These are phyloP conservation scores for Ophioceras dolichostomum DNA, from an alignment of 2,329 filamentous ascomycete species.

Conservation along the genomic window DNA sequence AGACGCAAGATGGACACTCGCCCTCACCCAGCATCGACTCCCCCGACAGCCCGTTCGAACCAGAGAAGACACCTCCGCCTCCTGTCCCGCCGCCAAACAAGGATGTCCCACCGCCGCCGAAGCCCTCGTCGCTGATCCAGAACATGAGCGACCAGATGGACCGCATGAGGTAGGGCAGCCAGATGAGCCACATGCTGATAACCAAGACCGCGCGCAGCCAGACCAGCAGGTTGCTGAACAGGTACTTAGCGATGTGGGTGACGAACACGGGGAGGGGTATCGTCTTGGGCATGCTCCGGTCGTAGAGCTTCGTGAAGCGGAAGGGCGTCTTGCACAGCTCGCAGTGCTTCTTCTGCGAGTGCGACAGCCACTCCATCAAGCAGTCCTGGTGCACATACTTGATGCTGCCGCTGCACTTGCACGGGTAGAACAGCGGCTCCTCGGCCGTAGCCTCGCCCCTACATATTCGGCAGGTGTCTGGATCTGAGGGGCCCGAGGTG, in stretches of 20 bases:
- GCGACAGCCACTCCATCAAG: conserved; percentile 96
- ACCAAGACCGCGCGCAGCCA: conserved; percentile 75
- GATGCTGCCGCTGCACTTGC: conserved; percentile 98
- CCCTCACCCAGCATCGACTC: conserved; percentile 9
- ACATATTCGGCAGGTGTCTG: conserved; percentile 94
- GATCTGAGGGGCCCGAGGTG: conserved; percentile 24
- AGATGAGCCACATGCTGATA: conserved; percentile 73
- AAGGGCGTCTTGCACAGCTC: conserved; percentile 98
- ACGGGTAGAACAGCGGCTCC: conserved; percentile 91
- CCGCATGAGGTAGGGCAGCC: conserved; percentile 83
- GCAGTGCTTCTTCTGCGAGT: conserved; percentile 99
- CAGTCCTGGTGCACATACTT: conserved; percentile 98
- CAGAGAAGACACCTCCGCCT: background rate
- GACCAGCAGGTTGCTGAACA: conserved; percentile 56
- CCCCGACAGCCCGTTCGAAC: background rate
- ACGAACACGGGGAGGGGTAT: conserved; percentile 74
- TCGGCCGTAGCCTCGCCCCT: conserved; percentile 71
- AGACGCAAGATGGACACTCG: conserved; percentile 16
- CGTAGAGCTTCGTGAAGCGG: conserved; percentile 95
- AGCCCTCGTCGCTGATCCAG: conserved; percentile 77
- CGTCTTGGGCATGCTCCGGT: conserved; percentile 79
- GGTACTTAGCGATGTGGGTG: conserved; percentile 63
- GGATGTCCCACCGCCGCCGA: conserved; percentile 19
- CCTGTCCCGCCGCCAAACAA: conserved; percentile 7
- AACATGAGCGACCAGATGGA: conserved; percentile 89